A percentile compares a stretch with the other conserved stretches of the same genome.
Evolutionary conservation across 306 rosid species (phyloP).

Genomic region (Luffa aegyptiaca): DNA sequence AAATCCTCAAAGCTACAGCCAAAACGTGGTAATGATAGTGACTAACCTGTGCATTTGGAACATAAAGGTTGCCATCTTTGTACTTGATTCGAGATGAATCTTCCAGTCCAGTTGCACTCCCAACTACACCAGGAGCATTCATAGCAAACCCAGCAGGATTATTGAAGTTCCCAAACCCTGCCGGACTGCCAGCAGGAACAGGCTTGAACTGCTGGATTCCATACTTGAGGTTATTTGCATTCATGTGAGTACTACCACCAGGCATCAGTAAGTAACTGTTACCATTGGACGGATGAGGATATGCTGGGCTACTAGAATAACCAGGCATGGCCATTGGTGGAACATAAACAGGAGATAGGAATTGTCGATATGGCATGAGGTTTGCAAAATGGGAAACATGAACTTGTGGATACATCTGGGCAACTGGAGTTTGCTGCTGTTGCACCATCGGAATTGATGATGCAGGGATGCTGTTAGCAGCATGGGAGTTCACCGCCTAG

Average conservation of each 20-base stretch:
- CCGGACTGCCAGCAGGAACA: slow-evolving; percentile 71
- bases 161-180: slow-evolving; percentile 76
- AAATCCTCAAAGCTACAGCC: background rate
- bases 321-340: slow-evolving; percentile 99
- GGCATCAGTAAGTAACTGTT: slow-evolving; percentile 90
- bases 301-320: slow-evolving; percentile 71
- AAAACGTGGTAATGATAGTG: background rate
- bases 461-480: slow-evolving; percentile 40
- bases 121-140: slow-evolving; percentile 76
- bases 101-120: slow-evolving; percentile 67
- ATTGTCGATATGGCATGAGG: slow-evolving; percentile 90
- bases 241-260: slow-evolving; percentile 81
- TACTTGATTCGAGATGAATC: slow-evolving; percentile 89
- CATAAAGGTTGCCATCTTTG: slow-evolving; percentile 81
- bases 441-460: slow-evolving; percentile 74
- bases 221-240: slow-evolving; percentile 76
- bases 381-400: slow-evolving; percentile 83
- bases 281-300: slow-evolving; percentile 85
- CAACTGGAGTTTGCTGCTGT: slow-evolving; percentile 63
- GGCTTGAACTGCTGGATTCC: slow-evolving; percentile 94
- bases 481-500: slow-evolving; percentile 59
- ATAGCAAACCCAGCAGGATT: slow-evolving; percentile 81
- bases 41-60: slow-evolving; percentile 87
- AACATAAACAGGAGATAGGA: slow-evolving; percentile 78
- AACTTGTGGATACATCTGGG: slow-evolving; percentile 96